phyloP scores from a whole-genome alignment of 108 stramenopile species.

The Chaetoceros tenuissimus region DNA sequence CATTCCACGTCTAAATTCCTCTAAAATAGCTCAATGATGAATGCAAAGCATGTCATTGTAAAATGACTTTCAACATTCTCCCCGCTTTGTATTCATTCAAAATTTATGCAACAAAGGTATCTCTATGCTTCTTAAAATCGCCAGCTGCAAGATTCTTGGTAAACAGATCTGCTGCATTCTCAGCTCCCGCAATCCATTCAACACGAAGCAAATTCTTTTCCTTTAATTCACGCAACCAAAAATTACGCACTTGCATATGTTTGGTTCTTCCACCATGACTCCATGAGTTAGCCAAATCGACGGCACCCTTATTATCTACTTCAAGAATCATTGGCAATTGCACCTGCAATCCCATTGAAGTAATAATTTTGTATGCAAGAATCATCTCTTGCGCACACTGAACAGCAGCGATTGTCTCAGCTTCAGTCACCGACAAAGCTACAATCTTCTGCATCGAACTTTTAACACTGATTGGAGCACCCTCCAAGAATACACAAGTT shows the following conservation, averaged over 20 bases:
- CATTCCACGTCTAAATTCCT: too few relatives aligned
- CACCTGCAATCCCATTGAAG: conserved; percentile 22
- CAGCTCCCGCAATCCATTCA: not conserved
- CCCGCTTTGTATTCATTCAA: not conserved
- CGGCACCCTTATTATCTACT: conserved; percentile 30
- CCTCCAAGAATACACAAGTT: conserved; percentile 1
- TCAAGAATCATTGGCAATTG: conserved; percentile 31
- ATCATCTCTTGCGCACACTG: conserved; percentile 29
- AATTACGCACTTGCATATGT: conserved; percentile 19
- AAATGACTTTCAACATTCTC: not conserved
- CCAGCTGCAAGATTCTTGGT: not conserved
- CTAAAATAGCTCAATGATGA: too few relatives aligned
- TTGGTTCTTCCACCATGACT: conserved; percentile 25
- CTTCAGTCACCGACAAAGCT: conserved; percentile 28
- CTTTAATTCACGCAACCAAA: conserved; percentile 23
- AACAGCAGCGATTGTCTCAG: conserved; percentile 23
- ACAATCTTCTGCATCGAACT: conserved; percentile 25
- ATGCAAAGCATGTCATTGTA: too few relatives aligned
- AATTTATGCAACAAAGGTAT: not conserved
- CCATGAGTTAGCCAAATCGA: conserved; percentile 29
- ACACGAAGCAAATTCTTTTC: conserved; percentile 10
- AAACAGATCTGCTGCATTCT: not conserved
- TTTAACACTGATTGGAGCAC: conserved; percentile 9
- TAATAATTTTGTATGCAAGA: conserved; percentile 8
- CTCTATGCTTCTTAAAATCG: not conserved